These are phyloP conservation scores for Cajanus cajan DNA, from an alignment of 306 rosid species.

Conservation along the genomic window DNA sequence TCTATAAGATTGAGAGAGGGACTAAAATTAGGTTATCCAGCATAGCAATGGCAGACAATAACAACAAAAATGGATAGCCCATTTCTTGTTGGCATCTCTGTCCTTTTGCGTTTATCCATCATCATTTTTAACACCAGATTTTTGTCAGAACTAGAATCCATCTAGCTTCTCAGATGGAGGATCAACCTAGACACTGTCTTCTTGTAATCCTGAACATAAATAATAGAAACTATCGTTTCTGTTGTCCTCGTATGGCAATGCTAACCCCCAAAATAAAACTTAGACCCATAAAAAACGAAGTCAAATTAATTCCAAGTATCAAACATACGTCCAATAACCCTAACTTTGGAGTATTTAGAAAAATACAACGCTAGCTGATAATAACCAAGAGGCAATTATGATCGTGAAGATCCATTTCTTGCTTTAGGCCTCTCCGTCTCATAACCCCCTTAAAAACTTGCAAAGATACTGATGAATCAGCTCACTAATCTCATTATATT, in stretches of 20 bases:
- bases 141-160: not conserved
- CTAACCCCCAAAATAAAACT: not conserved
- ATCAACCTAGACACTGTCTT: constrained; percentile 4
- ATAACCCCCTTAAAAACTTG: constrained; percentile 7
- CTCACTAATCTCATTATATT: constrained; percentile 12
- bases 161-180: not conserved
- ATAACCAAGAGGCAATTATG: constrained; percentile 16
- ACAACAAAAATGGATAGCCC: not conserved
- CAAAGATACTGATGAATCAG: constrained; percentile 12
- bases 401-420: constrained; percentile 22
- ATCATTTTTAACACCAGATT: constrained; percentile 29
- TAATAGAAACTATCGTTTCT: constrained; percentile 25
- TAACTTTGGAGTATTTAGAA: not conserved
- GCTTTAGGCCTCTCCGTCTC: constrained; percentile 31
- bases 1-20: not conserved
- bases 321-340: too few species aligned
- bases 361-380: not conserved
- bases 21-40: not conserved
- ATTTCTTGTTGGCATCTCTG: constrained; percentile 9
- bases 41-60: not conserved
- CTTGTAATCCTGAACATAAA: not conserved
- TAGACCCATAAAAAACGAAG: not conserved
- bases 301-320: not conserved
- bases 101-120: not conserved
- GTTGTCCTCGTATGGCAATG: not conserved